phyloP scores from a whole-genome alignment of 208 protist genomes.

The Trypanosoma mega region DNA sequence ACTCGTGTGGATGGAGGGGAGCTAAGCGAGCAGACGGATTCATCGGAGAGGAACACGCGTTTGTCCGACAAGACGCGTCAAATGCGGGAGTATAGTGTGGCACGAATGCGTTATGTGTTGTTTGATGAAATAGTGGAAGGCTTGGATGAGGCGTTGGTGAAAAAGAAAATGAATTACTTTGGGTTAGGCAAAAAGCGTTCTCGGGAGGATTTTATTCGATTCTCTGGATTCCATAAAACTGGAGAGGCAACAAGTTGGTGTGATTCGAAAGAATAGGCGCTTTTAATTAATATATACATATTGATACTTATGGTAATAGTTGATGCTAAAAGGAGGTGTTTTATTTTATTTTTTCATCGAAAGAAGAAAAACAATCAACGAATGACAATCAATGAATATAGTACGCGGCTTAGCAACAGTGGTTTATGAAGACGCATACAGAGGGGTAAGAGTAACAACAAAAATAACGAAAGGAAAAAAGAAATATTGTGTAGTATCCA shows the following conservation, averaged over 20 bases:
- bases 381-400: no score
- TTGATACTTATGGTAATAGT: not conserved
- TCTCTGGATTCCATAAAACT: not conserved
- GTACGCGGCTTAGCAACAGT: no score
- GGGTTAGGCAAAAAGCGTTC: constrained; percentile 12
- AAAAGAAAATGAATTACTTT: constrained; percentile 9
- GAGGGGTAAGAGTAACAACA: no score
- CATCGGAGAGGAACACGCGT: no score
- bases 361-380: no score
- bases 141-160: constrained; percentile 5
- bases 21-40: no score
- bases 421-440: no score
- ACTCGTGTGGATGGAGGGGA: no score
- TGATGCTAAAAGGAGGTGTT: no score
- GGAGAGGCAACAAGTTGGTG: not conserved
- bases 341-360: no score
- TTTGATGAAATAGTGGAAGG: not conserved
- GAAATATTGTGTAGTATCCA: no score
- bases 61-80: not conserved
- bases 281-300: constrained; percentile 8
- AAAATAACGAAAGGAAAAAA: no score
- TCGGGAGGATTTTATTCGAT: constrained; percentile 5
- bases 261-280: not conserved
- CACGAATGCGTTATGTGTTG: not conserved
- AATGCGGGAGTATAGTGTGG: not conserved